Base-by-base conservation (phyloP, 129 eudicot genomes). In the Artemisia argyi region DNA sequence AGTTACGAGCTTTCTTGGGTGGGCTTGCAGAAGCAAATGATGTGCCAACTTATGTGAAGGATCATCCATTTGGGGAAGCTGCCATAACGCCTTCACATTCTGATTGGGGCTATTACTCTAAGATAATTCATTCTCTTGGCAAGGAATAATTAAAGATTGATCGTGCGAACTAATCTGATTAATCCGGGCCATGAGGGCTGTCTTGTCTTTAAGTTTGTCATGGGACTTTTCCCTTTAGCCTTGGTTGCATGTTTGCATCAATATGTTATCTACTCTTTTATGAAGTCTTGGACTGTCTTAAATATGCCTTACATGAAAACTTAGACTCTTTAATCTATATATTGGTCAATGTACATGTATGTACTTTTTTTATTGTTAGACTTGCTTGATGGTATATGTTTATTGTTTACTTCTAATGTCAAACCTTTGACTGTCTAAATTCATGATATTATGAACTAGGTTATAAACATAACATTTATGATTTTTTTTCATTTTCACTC, bases 341-440 rank as follows among this genome's bases (percentile, higher is more conserved):
- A 39, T 5, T 39, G 46, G 46, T 7, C 8, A 39, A 7, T 39
- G 1, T 39, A 39, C 9, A 39, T 39, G 1, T 39, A 39, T 39
- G 46, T 39, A 39, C 46, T 6, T 39, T 39, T 39, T 39, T 39
- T 1, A 32, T 32, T 7, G 10, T 39, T 39, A 39, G 46, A 39
- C 46, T 39, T 39, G 46, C 46, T 93, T 32, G 89, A 93, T 71
- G 98, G 97, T 93, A 85, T n/a, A 83, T 20, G 13, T 52, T 28
- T 63, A 57, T 64, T 20, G 19, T 56, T 74, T 78, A 73, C 62
- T 65, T 72, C 61, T 5, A 2, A 39, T 17, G 71, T 62, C 78
- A 74, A 39, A 65, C 18, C 47, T 64, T 74, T 74, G 32, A 65
- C 66, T 74, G 65, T 39, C 12, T 7, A 62, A 61, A 7, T 49